These are phyloP conservation scores for sorghum (Sorghum bicolor) DNA, from an alignment of 176 grass and related monocot genomes.

Conservation along the genomic window DNA sequence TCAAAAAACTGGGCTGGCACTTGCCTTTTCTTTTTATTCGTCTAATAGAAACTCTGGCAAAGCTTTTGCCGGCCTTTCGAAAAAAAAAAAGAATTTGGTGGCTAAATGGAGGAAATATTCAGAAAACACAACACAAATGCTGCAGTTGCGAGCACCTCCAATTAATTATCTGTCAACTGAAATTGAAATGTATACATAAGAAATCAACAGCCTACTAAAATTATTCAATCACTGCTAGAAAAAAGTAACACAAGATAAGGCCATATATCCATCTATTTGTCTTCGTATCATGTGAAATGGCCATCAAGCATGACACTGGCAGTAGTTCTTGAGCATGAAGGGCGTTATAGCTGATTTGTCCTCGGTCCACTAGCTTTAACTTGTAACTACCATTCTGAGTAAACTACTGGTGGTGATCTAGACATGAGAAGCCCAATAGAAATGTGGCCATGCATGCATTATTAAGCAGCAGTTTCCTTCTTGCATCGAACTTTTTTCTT, in stretches of 20 bases:
- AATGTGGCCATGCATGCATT: background rate
- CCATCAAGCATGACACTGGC: background rate
- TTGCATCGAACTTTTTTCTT: conserved; percentile 10
- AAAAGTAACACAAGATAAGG: background rate
- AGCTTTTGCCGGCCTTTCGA: too few species aligned
- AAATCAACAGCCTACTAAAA: background rate
- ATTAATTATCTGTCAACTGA: too few species aligned
- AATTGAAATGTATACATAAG: background rate
- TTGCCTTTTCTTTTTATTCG: too few species aligned
- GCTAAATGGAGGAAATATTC: background rate
- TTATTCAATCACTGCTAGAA: background rate
- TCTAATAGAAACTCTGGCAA: too few species aligned
- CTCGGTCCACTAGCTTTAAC: background rate
- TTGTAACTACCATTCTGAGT: background rate
- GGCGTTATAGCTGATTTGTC: background rate
- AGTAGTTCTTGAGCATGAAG: background rate
- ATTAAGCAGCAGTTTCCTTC: conserved; percentile 2
- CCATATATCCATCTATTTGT: background rate
- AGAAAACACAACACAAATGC: background rate
- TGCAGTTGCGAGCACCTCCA: background rate
- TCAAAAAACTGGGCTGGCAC: too few species aligned
- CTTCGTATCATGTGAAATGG: background rate
- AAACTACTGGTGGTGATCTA: background rate
- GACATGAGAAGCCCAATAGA: background rate
- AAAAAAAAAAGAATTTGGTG: background rate